Base-by-base conservation (phyloP, 208 protist genomes). In the Trypanosomatidae sp. region DNA sequence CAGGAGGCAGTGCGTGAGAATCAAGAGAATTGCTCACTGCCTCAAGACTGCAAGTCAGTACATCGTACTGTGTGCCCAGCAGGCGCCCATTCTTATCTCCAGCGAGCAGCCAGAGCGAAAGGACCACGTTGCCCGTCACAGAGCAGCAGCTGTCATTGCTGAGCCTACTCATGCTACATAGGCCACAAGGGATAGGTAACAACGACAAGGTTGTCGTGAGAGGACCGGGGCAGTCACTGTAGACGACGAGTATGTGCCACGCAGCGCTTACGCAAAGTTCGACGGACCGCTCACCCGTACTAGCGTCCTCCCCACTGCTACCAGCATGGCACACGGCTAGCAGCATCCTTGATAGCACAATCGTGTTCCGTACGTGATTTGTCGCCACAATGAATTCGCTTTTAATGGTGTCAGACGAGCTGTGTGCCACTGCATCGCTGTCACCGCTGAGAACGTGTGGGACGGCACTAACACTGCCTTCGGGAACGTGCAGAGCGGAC, bases 81-180 rank as follows among this genome's bases (percentile, higher is more conserved):
- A 80, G 64, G 49, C 69, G 68, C 22, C 75, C 75, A 44, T 66
- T 59, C 17, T 46, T 69, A 59, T 80, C 75, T 0, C 75, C 75
- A 25, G 75, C 39, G n/a, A 80, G 58, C 15, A 80, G 53, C 75
- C 75, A 80, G 36, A 52, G 19, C 33, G 66, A 19, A 39, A 56
- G 15, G n/a, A 19, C 33, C 30, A 44, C 39, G 22, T 44, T 25
- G 9, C 39, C 9, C 39, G 44, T 58, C 59, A 46, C 39, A 73
- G 12, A 3, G 50, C 13, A 10, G 44, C 64, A 15, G 49, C 9
- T 0, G 17, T 19, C 66, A 19, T 41, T 33, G 19, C 17, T 43
- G 33, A 30, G 9, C 50, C 47, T 12, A 47, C 60, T 1, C 0
- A 10, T 39, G 39, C 33, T 25, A 46, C 46, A n/a, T 10, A 9